Conservation (phyloP, 257 asterid species). For the Mentha longifolia region DNA sequence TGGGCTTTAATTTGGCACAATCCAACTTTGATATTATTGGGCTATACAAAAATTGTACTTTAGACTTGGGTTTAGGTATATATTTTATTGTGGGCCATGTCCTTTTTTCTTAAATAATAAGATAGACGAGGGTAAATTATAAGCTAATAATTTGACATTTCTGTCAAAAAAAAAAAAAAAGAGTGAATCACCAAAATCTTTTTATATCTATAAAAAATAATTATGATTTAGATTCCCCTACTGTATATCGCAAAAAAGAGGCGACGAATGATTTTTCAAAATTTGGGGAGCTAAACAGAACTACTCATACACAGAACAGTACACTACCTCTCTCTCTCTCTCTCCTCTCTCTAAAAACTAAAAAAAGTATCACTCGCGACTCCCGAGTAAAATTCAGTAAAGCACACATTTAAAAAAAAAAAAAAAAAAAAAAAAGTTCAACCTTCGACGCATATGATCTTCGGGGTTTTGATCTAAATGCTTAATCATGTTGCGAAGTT, state of each 20-base stretch:
- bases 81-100: too few relatives aligned
- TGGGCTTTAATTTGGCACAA: background rate
- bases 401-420: background rate
- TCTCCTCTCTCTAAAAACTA: too few relatives aligned
- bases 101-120: too few relatives aligned
- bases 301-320: background rate
- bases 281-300: slow-evolving; percentile 23
- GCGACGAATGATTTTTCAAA: slow-evolving; percentile 2
- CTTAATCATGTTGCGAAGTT: slow-evolving; percentile 21
- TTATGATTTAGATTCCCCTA: too few relatives aligned
- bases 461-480: slow-evolving; percentile 30
- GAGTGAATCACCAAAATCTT: too few relatives aligned
- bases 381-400: slow-evolving; percentile 28
- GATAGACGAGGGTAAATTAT: too few relatives aligned
- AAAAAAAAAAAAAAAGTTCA: background rate
- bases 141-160: too few relatives aligned
- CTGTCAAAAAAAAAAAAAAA: too few relatives aligned
- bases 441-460: slow-evolving; percentile 7
- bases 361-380: slow-evolving; percentile 31
- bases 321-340: slow-evolving; percentile 1
- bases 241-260: too few relatives aligned
- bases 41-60: background rate
- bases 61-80: too few relatives aligned
- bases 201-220: too few relatives aligned
- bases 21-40: background rate